Percentiles rank a stretch among this genome's conserved stretches.
phyloP scores from a whole-genome alignment of 169 alveolate species.

The Eimeria tenella region DNA sequence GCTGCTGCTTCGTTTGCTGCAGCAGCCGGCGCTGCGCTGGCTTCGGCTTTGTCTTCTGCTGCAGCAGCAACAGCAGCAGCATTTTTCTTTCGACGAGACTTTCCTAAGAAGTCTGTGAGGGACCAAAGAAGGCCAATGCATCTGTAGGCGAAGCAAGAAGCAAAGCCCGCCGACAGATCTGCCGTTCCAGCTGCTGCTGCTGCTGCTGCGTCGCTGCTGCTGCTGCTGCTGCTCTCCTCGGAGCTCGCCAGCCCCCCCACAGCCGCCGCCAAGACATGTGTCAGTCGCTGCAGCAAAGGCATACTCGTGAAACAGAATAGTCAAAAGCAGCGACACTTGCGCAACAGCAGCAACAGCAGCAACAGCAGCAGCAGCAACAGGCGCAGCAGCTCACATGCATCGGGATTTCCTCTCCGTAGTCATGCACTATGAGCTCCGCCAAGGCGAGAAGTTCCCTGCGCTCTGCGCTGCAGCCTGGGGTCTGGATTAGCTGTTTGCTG shows the following conservation, averaged over 20 bases:
- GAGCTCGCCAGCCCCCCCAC: constrained; percentile 31
- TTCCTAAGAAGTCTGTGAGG: constrained; percentile 24
- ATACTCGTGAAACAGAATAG: background rate
- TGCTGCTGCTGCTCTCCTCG: constrained; percentile 50
- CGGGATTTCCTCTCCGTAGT: constrained; percentile 51
- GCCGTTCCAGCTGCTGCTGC: constrained; percentile 29
- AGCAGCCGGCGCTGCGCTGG: background rate
- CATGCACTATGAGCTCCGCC: constrained; percentile 34
- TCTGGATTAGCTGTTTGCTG: constrained; percentile 21
- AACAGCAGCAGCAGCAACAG: constrained; percentile 36
- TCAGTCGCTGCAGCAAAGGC: constrained; percentile 42
- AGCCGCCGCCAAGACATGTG: constrained; percentile 36
- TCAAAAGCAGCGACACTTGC: background rate
- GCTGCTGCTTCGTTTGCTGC: background rate
- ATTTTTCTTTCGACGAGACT: background rate
- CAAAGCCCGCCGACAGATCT: constrained; percentile 33
- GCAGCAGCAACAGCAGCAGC: constrained; percentile 42
- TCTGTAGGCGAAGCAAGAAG: constrained; percentile 33
- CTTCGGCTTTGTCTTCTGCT: background rate
- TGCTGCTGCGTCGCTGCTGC: background rate
- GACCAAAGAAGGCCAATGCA: constrained; percentile 45
- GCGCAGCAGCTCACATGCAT: constrained; percentile 3
- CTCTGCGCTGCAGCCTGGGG: constrained; percentile 53
- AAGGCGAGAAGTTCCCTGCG: constrained; percentile 12
- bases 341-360: background rate